Base-by-base conservation (phyloP, 116 monocot species). In the Zostera marina region DNA sequence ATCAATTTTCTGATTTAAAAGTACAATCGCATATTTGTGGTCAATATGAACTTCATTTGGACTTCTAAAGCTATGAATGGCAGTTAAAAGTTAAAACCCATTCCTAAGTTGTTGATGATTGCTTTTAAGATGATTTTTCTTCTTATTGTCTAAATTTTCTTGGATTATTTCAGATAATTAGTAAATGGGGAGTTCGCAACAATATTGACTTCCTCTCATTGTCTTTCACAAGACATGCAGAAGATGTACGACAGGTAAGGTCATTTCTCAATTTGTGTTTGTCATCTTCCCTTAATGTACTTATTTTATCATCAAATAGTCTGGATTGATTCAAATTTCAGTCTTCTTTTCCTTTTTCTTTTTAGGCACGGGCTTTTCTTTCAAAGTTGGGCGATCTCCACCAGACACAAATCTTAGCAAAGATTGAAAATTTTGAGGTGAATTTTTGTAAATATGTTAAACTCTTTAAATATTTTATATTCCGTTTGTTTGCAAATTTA, bases 401-500 rank as follows among this genome's bases (percentile, higher is more conserved):
- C 4, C 72, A 72, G 42, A 72, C 72, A 41, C 66, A 62, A 41
- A 72, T 72, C 17, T 72, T 72, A 54, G 72, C 72, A 22, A 72
- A 72, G 60, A 65, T 72, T 59, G 72, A 72, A 58, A 72, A 72
- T 10, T 17, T 61, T 41, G 72, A 72, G 72, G 72, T 60, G 41
- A 40, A 14, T 25, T 11, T 15, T 41, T 57, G 19, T 3, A 57
- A 41, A 32, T 11, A 14, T 52, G 45, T 22, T 53, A 53, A 53
- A 8, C 26, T 57, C 15, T 41, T 15, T 21, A 55, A 8, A 55
- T 32, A 32, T 26, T 11, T 45, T 7, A 45, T 61, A 17, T 16
- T 5, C 11, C 8, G 10, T 24, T 47, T 7, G 24, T 47, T 46
- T 6, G 47, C 61, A 61, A n/a, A 47, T 25, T n/a, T 47, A 47